Evolutionary conservation across 768 basidiomycete genomes (phyloP).

Genomic region (Lentinula sp.): DNA sequence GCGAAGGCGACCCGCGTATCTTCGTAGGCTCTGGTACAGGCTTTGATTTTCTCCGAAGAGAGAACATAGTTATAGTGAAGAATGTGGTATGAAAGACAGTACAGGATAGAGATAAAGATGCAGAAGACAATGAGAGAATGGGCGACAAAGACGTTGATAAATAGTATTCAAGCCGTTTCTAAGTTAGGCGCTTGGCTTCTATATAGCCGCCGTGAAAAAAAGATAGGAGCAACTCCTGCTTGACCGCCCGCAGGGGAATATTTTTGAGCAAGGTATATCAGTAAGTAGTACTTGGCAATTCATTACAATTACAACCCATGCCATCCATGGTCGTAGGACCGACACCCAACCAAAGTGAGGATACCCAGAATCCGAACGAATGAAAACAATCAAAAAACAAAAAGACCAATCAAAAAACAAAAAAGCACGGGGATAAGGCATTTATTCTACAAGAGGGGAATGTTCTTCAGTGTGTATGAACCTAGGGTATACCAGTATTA

Average conservation of each 20-base stretch:
- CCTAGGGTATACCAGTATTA: constrained; percentile 47
- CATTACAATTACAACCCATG: constrained; percentile 7
- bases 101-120: constrained; percentile 11
- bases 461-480: constrained; percentile 10
- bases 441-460: constrained; percentile 9
- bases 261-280: not conserved
- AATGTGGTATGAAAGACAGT: constrained; percentile 7
- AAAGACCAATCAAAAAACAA: not conserved
- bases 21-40: constrained; percentile 43
- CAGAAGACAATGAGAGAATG: constrained; percentile 8
- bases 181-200: not conserved
- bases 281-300: not conserved
- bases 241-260: not conserved
- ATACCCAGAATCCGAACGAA: constrained; percentile 16
- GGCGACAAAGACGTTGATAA: not conserved
- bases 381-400: constrained; percentile 11
- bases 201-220: not conserved
- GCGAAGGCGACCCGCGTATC: constrained; percentile 72
- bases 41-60: constrained; percentile 62
- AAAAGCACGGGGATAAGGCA: constrained; percentile 8
- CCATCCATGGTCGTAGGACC: constrained; percentile 7
- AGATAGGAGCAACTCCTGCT: not conserved
- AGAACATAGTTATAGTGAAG: constrained; percentile 49
- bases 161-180: constrained; percentile 1
- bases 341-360: constrained; percentile 1